A percentile compares a stretch with the other conserved stretches of the same genome.
phyloP scores from a whole-genome alignment of 768 basidiomycete species.

The Russula vinacea region DNA sequence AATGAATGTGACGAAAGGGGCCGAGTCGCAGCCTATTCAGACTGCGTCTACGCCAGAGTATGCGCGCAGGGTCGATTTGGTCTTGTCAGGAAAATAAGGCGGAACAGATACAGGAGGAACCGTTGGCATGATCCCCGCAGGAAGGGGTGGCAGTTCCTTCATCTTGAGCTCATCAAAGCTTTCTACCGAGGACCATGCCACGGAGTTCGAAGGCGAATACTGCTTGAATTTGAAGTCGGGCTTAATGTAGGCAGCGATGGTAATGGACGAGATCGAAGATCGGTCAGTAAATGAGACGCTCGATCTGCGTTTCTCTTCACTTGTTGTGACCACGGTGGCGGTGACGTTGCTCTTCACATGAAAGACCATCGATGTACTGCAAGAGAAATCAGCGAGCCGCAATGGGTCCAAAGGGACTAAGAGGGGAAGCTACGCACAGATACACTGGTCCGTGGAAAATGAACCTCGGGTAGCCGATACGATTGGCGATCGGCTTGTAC shows the following conservation, averaged over 20 bases:
- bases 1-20: not conserved
- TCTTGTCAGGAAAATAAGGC: slow-evolving; percentile 32
- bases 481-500: slow-evolving; percentile 10
- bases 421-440: not conserved
- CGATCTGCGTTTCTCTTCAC: too few species aligned
- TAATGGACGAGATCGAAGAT: slow-evolving; percentile 2
- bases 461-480: slow-evolving; percentile 31
- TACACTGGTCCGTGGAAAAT: not conserved
- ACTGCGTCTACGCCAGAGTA: not conserved
- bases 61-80: not conserved
- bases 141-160: not conserved
- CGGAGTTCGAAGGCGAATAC: too few species aligned
- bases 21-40: not conserved
- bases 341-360: not conserved
- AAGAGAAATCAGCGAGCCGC: not conserved
- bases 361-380: not conserved
- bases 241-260: not conserved
- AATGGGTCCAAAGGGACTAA: too few species aligned
- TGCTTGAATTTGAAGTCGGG: not conserved
- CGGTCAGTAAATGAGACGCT: too few species aligned
- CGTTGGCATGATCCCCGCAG: not conserved
- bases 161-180: not conserved
- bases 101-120: not conserved
- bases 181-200: not conserved
- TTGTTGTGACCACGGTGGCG: not conserved